phyloP scores from a whole-genome alignment of 140 eudicot genomes.

The Bidens hawaiensis region DNA sequence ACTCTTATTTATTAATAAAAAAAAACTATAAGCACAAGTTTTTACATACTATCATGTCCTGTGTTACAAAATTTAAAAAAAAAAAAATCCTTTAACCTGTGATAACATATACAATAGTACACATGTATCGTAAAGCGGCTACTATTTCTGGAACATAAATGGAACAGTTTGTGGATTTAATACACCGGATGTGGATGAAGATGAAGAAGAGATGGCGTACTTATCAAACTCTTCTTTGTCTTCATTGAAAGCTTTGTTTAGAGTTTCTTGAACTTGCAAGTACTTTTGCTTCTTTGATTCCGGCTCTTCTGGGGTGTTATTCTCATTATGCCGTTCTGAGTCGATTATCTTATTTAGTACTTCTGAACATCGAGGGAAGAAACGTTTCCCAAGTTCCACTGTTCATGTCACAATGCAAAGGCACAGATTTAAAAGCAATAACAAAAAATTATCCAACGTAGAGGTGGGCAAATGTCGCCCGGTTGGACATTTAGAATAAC shows the following conservation, averaged over 20 bases:
- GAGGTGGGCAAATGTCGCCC: background rate
- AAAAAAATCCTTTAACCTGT: background rate
- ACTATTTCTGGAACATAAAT: constrained; percentile 32
- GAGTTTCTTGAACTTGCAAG: constrained; percentile 56
- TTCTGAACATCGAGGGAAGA: constrained; percentile 85
- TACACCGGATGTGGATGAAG: constrained; percentile 69
- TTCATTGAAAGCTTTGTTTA: constrained; percentile 55
- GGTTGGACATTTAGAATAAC: background rate
- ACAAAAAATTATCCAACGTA: background rate
- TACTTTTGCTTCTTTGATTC: constrained; percentile 62
- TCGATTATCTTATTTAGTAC: constrained; percentile 83
- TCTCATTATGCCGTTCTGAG: constrained; percentile 45
- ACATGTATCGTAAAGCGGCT: background rate
- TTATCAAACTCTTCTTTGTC: constrained; percentile 68
- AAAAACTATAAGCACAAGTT: background rate
- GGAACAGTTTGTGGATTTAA: constrained; percentile 34
- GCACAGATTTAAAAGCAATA: background rate
- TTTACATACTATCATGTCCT: background rate
- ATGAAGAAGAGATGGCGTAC: constrained; percentile 52
- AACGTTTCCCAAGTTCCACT: constrained; percentile 97
- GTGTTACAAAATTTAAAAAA: background rate
- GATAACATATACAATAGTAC: constrained; percentile 26
- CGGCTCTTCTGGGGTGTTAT: constrained; percentile 53
- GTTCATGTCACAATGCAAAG: constrained; percentile 23
- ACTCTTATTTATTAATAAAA: background rate